These are phyloP conservation scores for Dipteronia dyeriana DNA, from an alignment of 345 rosid species.

Conservation along the genomic window DNA sequence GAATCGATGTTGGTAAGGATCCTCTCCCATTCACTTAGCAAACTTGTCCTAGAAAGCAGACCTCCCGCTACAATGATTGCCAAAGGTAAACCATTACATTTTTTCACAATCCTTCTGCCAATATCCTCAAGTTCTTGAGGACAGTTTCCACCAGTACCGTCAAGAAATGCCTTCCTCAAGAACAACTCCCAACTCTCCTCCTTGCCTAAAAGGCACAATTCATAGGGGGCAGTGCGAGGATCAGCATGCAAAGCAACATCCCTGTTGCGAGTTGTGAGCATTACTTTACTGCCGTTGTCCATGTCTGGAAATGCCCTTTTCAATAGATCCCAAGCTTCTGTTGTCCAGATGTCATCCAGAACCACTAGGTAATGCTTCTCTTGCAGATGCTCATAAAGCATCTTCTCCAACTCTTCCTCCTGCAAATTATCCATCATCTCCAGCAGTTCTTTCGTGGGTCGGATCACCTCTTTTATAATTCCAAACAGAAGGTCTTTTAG, in stretches of 20 bases:
- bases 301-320: slow-evolving; percentile 25
- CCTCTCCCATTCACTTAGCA: slow-evolving; percentile 24
- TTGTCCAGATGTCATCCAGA: slow-evolving; percentile 34
- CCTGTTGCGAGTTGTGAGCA: slow-evolving; percentile 32
- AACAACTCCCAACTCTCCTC: slow-evolving; percentile 33
- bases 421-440: neutral
- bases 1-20: slow-evolving; percentile 26
- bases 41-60: slow-evolving; percentile 24
- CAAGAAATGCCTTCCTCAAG: slow-evolving; percentile 25
- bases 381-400: slow-evolving; percentile 15
- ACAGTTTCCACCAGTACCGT: neutral
- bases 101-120: slow-evolving; percentile 23
- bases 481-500: slow-evolving; percentile 12
- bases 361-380: slow-evolving; percentile 26
- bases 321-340: slow-evolving; percentile 23
- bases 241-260: slow-evolving; percentile 25
- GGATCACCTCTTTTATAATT: slow-evolving; percentile 23
- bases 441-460: neutral
- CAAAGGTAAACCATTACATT: slow-evolving; percentile 32
- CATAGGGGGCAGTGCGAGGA: slow-evolving; percentile 13
- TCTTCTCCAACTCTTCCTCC: slow-evolving; percentile 24
- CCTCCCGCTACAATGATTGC: slow-evolving; percentile 32
- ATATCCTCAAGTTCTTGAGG: slow-evolving; percentile 27
- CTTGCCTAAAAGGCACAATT: slow-evolving; percentile 17
- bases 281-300: slow-evolving; percentile 29